Base-by-base conservation (phyloP, 441 rosid genomes). In the Brassica hybrid region DNA sequence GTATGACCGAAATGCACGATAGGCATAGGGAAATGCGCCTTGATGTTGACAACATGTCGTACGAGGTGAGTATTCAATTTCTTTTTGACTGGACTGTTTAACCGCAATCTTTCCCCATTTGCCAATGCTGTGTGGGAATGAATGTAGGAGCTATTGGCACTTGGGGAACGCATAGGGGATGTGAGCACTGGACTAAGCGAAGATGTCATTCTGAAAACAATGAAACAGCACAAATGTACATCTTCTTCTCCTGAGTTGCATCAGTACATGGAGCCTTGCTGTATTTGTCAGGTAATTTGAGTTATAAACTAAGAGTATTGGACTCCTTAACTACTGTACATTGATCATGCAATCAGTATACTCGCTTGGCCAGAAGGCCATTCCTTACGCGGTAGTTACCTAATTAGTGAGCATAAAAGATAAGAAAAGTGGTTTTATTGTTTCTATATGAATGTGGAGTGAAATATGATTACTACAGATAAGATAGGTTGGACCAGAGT, bases 31-130 rank as follows among this genome's bases (percentile, higher is more conserved):
- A 92, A 12, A 83, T 92, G 98, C 96, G 96, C 25, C 93, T 92
- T 30, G 98, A 92, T 75, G 90, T 89, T 52, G 97, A 94, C 79
- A 89, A 90, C 85, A 94, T 94, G 98, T 88, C 98, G 19, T 94
- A 92, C 16, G 97, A 94, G 97, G 98, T 92, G 80, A 81, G 76
- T 64, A 30, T 45, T 56, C 9, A 13, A 36, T 9, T 45, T 58
- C 9, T 52, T 54, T 52, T 64, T 30, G 52, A 25, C 43, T 36
- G 10, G 52, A 13, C 43, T 36, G 13, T 45, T 32, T 56, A 43
- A 8, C 48, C 4, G 1, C 59, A 74, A 23, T 45, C 48, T 65
- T 63, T 2, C 19, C 43, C 48, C 45, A 7, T 30, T 52, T 43
- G 63, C 36, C 34, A 62, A 68, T 13, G 41, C 17, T 13, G 10